Evolutionary conservation across 257 asterid species (phyloP).

Genomic region (Nicotiana undulata): DNA sequence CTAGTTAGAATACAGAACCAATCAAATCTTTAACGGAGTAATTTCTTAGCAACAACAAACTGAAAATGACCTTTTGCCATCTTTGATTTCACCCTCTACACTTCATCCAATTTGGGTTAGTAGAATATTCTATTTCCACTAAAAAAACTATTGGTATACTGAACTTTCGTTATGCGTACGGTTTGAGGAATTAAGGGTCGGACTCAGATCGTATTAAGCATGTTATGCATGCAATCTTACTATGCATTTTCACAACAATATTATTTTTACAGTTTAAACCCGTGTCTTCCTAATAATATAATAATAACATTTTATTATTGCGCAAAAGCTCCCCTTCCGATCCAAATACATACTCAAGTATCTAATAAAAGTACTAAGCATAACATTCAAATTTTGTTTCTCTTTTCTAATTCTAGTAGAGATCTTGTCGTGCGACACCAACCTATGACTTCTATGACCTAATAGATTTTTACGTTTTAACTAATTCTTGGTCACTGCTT

Average conservation of each 20-base stretch:
- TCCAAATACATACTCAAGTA: too few relatives aligned
- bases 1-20: not conserved
- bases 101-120: not conserved
- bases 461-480: not conserved
- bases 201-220: accelerated
- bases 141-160: too few relatives aligned
- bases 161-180: too few relatives aligned
- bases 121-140: not conserved
- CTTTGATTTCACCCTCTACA: not conserved
- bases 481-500: not conserved
- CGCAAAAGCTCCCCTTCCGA: too few relatives aligned
- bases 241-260: too few relatives aligned
- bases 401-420: not conserved
- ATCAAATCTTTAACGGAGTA: not conserved
- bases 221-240: too few relatives aligned
- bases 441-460: not conserved
- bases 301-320: too few relatives aligned
- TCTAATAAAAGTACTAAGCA: too few relatives aligned
- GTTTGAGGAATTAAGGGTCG: too few relatives aligned
- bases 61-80: not conserved
- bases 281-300: too few relatives aligned
- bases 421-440: not conserved
- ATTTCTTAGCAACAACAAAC: not conserved
- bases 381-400: not conserved
- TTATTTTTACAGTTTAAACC: too few relatives aligned